Percentiles rank a stretch among this genome's conserved stretches.
Evolutionary conservation across 768 basidiomycete species (phyloP).

Genomic region (Tremella mesenterica): DNA sequence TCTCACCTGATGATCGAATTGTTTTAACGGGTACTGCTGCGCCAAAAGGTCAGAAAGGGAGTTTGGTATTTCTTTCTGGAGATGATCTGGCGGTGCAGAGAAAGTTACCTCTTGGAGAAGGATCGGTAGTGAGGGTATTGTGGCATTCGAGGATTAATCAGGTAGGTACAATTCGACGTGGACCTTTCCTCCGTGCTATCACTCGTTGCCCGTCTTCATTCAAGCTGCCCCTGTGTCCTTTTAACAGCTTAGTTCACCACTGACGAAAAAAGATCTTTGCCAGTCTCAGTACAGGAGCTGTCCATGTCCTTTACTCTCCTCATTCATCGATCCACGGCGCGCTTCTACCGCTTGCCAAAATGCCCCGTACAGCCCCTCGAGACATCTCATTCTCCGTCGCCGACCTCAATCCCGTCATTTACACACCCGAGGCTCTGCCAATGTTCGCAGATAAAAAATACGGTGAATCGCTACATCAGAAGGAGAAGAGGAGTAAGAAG

Average conservation of each 20-base stretch:
- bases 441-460: conserved; percentile 83
- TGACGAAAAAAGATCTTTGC: conserved; percentile 60
- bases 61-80: conserved; percentile 64
- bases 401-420: conserved; percentile 72
- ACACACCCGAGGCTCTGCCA: conserved; percentile 83
- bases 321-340: conserved; percentile 81
- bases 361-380: conserved; percentile 67
- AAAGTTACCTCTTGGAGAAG: conserved; percentile 39
- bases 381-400: conserved; percentile 69
- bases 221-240: background rate
- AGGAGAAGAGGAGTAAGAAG: conserved; percentile 88
- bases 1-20: conserved; percentile 87
- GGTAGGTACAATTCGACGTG: conserved; percentile 45
- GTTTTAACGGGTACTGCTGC: conserved; percentile 63
- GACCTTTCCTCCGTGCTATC: background rate
- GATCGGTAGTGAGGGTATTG: conserved; percentile 66
- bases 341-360: conserved; percentile 76
- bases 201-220: background rate
- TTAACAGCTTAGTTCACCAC: background rate
- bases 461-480: conserved; percentile 61
- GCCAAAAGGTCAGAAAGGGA: conserved; percentile 54
- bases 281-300: conserved; percentile 75
- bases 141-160: conserved; percentile 99
- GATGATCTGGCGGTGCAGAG: conserved; percentile 56
- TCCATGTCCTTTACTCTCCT: conserved; percentile 88